Conservation (phyloP, 768 basidiomycete species). For the Phallus indusiatus region DNA sequence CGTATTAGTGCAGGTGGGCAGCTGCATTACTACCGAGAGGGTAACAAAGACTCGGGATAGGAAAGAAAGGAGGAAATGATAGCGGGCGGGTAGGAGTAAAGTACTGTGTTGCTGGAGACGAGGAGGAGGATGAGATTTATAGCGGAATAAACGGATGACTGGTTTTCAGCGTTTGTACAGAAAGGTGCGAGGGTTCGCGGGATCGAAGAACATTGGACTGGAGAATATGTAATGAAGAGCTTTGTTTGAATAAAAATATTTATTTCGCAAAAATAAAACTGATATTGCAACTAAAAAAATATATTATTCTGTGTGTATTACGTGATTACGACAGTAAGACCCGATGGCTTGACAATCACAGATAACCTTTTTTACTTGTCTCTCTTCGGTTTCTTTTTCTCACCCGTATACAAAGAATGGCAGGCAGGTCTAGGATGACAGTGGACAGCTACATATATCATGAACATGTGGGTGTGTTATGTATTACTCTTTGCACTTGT, state of each 20-base stretch:
- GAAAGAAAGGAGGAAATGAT: not conserved
- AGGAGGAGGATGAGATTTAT: slow-evolving; percentile 10
- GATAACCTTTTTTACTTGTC: not conserved
- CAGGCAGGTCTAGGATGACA: no score
- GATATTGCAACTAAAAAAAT: not conserved
- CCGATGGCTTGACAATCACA: not conserved
- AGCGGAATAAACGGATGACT: slow-evolving; percentile 2
- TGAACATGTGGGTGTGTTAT: no score
- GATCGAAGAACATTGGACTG: not conserved
- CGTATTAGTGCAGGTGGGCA: slow-evolving; percentile 55
- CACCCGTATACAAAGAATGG: not conserved
- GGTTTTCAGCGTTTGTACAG: slow-evolving; percentile 1
- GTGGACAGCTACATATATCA: no score
- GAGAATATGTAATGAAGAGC: not conserved
- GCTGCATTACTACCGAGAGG: slow-evolving; percentile 38
- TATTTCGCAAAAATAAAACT: not conserved
- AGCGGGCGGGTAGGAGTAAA: slow-evolving; percentile 12
- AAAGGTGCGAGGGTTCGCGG: slow-evolving; percentile 2
- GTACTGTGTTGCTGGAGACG: slow-evolving; percentile 7
- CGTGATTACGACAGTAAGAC: not conserved
- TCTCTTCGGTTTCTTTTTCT: not conserved
- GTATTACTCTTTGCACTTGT: no score
- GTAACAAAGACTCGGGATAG: no score
- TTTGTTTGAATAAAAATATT: no score
- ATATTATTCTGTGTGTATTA: not conserved